Conservation (phyloP, 2,329 filamentous ascomycete species). For the Helotiales sp. region DNA sequence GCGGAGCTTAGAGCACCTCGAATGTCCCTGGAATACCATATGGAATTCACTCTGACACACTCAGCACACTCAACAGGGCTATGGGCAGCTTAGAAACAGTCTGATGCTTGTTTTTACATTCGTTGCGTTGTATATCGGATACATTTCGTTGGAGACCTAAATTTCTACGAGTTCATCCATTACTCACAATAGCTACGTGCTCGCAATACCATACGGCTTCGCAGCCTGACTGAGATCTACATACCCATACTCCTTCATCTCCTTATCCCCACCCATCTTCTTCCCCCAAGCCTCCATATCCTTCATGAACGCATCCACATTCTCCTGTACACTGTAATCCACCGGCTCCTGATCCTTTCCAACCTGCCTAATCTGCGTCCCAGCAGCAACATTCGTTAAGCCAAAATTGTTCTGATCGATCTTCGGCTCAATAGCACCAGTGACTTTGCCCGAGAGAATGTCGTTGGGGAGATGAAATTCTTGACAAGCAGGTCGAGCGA, state of each 20-base stretch:
- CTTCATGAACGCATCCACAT: conserved; percentile 47
- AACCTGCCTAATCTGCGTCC: conserved; percentile 41
- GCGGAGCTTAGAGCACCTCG: too few relatives aligned
- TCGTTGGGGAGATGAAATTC: conserved; percentile 42
- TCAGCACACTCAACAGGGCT: too few relatives aligned
- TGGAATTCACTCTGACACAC: too few relatives aligned
- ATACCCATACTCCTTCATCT: conserved; percentile 43
- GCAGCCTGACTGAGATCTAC: conserved; percentile 37
- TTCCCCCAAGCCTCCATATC: conserved; percentile 46
- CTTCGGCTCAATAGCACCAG: conserved; percentile 47
- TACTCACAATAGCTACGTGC: too few relatives aligned
- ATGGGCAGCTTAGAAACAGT: too few relatives aligned
- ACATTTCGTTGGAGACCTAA: too few relatives aligned
- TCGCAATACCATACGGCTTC: conserved; percentile 21
- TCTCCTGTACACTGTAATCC: conserved; percentile 49
- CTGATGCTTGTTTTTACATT: too few relatives aligned
- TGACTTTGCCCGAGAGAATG: conserved; percentile 44
- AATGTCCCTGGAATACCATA: too few relatives aligned
- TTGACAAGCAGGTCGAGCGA: conserved; percentile 47
- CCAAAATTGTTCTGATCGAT: conserved; percentile 54
- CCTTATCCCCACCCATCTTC: conserved; percentile 41
- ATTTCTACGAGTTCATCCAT: too few relatives aligned
- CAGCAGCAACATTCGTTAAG: conserved; percentile 23
- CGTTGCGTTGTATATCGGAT: too few relatives aligned
- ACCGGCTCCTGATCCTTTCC: conserved; percentile 54